A percentile compares a stretch with the other conserved stretches of the same genome.
Evolutionary conservation across 2,329 filamentous ascomycete genomes (phyloP).

Genomic region (Diaporthe vexans): DNA sequence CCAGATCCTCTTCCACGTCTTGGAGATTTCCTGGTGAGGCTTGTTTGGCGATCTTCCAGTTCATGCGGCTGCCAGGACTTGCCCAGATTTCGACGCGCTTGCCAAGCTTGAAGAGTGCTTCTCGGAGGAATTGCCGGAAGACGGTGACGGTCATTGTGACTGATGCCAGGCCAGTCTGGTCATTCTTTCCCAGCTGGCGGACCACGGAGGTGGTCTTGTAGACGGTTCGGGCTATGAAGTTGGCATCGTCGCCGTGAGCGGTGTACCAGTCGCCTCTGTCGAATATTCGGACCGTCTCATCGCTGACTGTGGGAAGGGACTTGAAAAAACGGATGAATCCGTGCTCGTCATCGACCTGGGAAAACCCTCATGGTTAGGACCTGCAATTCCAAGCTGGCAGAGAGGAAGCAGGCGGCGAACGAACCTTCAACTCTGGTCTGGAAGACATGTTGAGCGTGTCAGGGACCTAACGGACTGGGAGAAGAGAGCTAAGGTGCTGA

Average conservation of each 20-base stretch:
- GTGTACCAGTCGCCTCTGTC: slow-evolving; percentile 97
- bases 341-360: slow-evolving; percentile 92
- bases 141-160: slow-evolving; percentile 97
- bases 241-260: slow-evolving; percentile 88
- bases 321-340: slow-evolving; percentile 98
- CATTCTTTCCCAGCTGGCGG: slow-evolving; percentile 86
- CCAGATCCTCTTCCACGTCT: slow-evolving; percentile 95
- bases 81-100: slow-evolving; percentile 94
- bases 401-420: slow-evolving; percentile 49
- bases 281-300: slow-evolving; percentile 89
- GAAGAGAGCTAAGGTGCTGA: neutral
- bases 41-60: slow-evolving; percentile 93
- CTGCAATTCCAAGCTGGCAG: slow-evolving; percentile 1
- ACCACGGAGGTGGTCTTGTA: slow-evolving; percentile 99
- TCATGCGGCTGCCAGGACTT: slow-evolving; percentile 81
- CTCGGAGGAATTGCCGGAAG: slow-evolving; percentile 94
- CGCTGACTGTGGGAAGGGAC: slow-evolving; percentile 78
- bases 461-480: neutral
- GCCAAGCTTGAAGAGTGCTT: slow-evolving; percentile 91
- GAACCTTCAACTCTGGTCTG: slow-evolving; percentile 79
- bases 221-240: slow-evolving; percentile 86
- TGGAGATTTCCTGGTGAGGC: slow-evolving; percentile 97
- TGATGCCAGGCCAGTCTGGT: slow-evolving; percentile 87
- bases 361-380: slow-evolving; percentile 39
- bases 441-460: slow-evolving; percentile 71